A percentile compares a stretch with the other conserved stretches of the same genome.
These are phyloP conservation scores for Fusarium sp. DNA, from an alignment of 2,329 filamentous ascomycete species.

Conservation along the genomic window DNA sequence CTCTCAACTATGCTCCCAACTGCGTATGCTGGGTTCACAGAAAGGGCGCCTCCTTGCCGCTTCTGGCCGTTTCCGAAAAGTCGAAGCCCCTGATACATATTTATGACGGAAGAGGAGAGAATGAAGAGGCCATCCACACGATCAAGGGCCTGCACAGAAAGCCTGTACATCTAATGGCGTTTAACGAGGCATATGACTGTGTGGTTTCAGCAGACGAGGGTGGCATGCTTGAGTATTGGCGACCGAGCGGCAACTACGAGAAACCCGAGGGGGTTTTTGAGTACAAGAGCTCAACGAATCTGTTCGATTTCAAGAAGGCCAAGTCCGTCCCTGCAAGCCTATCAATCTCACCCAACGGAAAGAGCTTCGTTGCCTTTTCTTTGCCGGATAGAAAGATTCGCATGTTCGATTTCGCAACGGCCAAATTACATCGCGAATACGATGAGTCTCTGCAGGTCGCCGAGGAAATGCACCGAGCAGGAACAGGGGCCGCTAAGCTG, in stretches of 20 bases:
- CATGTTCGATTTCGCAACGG: conserved; percentile 90
- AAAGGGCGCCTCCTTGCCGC: conserved; percentile 85
- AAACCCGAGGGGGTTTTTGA: conserved; percentile 93
- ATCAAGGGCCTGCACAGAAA: conserved; percentile 83
- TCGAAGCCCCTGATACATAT: conserved; percentile 79
- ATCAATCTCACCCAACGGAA: conserved; percentile 85
- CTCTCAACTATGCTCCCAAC: conserved; percentile 79
- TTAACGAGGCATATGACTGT: conserved; percentile 89
- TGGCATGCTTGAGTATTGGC: conserved; percentile 98
- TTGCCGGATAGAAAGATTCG: conserved; percentile 94
- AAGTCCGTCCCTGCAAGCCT: conserved; percentile 87
- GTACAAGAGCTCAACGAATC: conserved; percentile 91
- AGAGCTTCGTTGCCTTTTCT: conserved; percentile 88
- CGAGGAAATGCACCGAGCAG: conserved; percentile 96
- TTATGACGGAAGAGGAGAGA: conserved; percentile 91
- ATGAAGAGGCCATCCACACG: conserved; percentile 78
- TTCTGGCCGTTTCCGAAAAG: conserved; percentile 85
- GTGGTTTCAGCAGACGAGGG: conserved; percentile 89
- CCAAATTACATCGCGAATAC: conserved; percentile 90
- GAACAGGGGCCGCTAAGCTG: conserved; percentile 81
- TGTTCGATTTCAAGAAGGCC: conserved; percentile 97
- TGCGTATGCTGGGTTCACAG: conserved; percentile 93
- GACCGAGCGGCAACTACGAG: conserved; percentile 81
- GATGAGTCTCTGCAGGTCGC: conserved; percentile 92
- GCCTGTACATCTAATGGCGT: conserved; percentile 86